phyloP scores from a whole-genome alignment of 2,329 filamentous ascomycete species.

The Nothomitra cinnamomea region DNA sequence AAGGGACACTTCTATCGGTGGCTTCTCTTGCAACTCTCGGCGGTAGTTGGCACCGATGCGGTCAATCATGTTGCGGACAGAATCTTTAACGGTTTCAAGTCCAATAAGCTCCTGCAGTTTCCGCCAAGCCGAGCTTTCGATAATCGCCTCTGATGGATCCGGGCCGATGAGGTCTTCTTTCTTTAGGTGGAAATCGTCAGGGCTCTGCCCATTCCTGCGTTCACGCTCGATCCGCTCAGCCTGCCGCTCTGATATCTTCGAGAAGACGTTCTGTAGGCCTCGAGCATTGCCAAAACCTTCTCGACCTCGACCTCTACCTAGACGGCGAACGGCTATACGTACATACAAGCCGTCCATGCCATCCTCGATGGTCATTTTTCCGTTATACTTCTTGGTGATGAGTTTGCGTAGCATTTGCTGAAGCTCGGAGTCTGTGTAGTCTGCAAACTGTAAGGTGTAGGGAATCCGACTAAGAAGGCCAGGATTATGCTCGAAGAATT shows the following conservation, averaged over 20 bases:
- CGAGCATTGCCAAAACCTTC: slow-evolving; percentile 61
- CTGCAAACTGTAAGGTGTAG: slow-evolving; percentile 44
- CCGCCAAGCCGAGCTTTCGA: slow-evolving; percentile 36
- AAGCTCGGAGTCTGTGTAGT: slow-evolving; percentile 55
- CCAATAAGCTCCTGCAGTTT: slow-evolving; percentile 43
- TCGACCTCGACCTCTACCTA: slow-evolving; percentile 43
- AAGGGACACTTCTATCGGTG: slow-evolving; percentile 39
- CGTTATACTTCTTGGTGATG: slow-evolving; percentile 36
- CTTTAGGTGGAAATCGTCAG: slow-evolving; percentile 42
- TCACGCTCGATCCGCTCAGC: slow-evolving; percentile 35
- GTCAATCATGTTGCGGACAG: slow-evolving; percentile 41
- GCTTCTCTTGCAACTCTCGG: slow-evolving; percentile 45
- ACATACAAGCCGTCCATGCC: slow-evolving; percentile 43
- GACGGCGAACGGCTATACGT: slow-evolving; percentile 42
- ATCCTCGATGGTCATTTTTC: slow-evolving; percentile 41
- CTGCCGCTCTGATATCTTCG: slow-evolving; percentile 39
- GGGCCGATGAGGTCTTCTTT: slow-evolving; percentile 58
- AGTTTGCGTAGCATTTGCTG: slow-evolving; percentile 39
- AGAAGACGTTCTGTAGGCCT: slow-evolving; percentile 44
- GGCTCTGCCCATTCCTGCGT: slow-evolving; percentile 22
- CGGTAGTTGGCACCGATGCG: slow-evolving; percentile 47
- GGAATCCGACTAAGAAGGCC: slow-evolving; percentile 56
- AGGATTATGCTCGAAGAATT: slow-evolving; percentile 57
- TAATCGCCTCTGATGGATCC: slow-evolving; percentile 38
- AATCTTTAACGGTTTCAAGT: slow-evolving; percentile 42